Evolutionary conservation across 163 green algal species (phyloP).

Genomic region (Chlamydomonas reinhardtii): DNA sequence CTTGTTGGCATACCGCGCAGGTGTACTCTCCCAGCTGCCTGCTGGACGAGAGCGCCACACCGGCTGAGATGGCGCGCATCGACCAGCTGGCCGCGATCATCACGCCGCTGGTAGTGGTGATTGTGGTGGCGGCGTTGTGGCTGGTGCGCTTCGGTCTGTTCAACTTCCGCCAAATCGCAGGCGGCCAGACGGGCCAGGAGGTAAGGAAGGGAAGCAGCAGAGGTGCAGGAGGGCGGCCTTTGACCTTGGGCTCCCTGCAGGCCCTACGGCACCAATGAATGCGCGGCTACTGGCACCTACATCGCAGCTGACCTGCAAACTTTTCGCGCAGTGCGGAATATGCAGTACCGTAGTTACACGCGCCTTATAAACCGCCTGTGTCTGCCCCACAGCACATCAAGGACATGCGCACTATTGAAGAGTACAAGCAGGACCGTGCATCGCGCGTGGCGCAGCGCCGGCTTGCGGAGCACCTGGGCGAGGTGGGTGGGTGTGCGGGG

Average conservation of each 20-base stretch:
- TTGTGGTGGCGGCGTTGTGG: conserved; percentile 19
- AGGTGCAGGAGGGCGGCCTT: too few relatives aligned
- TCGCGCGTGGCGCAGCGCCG: background rate
- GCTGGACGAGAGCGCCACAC: background rate
- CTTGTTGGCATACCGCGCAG: too few relatives aligned
- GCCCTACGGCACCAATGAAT: too few relatives aligned
- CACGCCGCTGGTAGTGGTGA: background rate
- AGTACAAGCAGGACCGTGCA: conserved; percentile 21
- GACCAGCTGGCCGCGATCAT: conserved; percentile 7
- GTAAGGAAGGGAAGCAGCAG: too few relatives aligned
- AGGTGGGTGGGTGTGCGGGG: background rate
- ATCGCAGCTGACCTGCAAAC: too few relatives aligned
- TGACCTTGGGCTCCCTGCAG: too few relatives aligned
- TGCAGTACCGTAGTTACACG: too few relatives aligned
- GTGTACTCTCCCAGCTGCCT: conserved; percentile 33
- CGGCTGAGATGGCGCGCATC: background rate
- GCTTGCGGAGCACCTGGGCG: background rate
- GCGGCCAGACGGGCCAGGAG: too few relatives aligned
- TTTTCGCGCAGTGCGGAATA: too few relatives aligned
- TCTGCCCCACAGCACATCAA: background rate
- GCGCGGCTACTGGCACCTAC: too few relatives aligned
- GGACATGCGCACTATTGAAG: conserved; percentile 44
- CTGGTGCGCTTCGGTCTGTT: background rate
- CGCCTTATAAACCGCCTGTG: too few relatives aligned
- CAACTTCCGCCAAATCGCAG: too few relatives aligned